A percentile compares a stretch with the other conserved stretches of the same genome.
phyloP scores from a whole-genome alignment of 1,284 basidiomycete genomes.

The Singerocomus inundabilis region DNA sequence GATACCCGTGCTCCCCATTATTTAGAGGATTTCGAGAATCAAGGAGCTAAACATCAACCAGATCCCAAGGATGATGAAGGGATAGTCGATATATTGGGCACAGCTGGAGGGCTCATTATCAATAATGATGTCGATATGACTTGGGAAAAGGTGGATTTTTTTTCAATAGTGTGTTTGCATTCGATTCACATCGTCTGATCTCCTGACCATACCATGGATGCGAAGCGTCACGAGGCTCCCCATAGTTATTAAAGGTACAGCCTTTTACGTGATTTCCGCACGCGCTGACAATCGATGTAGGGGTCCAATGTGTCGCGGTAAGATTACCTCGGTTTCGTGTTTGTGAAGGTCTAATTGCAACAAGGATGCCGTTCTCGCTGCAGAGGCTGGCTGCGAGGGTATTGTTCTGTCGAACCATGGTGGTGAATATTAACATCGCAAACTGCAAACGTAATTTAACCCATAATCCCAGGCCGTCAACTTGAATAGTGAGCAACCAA shows the following conservation, averaged over 20 bases:
- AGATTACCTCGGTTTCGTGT: neutral
- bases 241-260: slow-evolving; percentile 76
- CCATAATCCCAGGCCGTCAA: slow-evolving; percentile 59
- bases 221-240: slow-evolving; percentile 74
- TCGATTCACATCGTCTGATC: slow-evolving; percentile 3
- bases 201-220: slow-evolving; percentile 76
- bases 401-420: slow-evolving; percentile 92
- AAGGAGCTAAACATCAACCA: slow-evolving; percentile 22
- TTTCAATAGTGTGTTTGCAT: slow-evolving; percentile 8
- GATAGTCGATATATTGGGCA: slow-evolving; percentile 50
- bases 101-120: slow-evolving; percentile 61
- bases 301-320: slow-evolving; percentile 76
- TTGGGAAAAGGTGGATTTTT: slow-evolving; percentile 54
- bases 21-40: slow-evolving; percentile 58
- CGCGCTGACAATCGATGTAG: slow-evolving; percentile 34
- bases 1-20: slow-evolving; percentile 69
- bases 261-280: neutral
- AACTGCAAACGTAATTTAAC: slow-evolving; percentile 4
- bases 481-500: slow-evolving; percentile 63
- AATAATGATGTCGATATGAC: slow-evolving; percentile 72
- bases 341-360: slow-evolving; percentile 10
- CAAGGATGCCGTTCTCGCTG: slow-evolving; percentile 82
- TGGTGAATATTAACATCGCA: slow-evolving; percentile 47
- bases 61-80: slow-evolving; percentile 32
- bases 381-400: slow-evolving; percentile 83